phyloP scores from a whole-genome alignment of 2,329 filamentous ascomycete species.

The Fusarium sp. region DNA sequence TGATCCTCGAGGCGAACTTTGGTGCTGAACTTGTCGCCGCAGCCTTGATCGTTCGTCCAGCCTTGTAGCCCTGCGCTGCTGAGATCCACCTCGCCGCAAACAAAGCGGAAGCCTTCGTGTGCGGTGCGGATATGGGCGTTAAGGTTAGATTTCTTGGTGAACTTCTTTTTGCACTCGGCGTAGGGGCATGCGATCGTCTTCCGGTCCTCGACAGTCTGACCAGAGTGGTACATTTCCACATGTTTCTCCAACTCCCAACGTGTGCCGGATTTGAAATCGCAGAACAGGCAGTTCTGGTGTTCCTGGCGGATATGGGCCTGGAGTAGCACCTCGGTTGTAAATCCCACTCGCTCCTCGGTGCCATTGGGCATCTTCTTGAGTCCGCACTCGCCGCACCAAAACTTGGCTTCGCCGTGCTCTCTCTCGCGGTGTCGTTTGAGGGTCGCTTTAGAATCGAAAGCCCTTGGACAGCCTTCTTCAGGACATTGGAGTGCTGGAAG shows the following conservation, averaged over 20 bases:
- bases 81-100: slow-evolving; percentile 80
- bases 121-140: slow-evolving; percentile 81
- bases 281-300: slow-evolving; percentile 83
- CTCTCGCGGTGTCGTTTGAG: slow-evolving; percentile 78
- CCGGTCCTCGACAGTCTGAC: slow-evolving; percentile 69
- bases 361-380: slow-evolving; percentile 54
- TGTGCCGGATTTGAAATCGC: slow-evolving; percentile 75
- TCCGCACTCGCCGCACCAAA: slow-evolving; percentile 82
- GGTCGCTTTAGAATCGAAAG: slow-evolving; percentile 79
- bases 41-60: slow-evolving; percentile 77
- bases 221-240: slow-evolving; percentile 81
- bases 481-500: slow-evolving; percentile 79
- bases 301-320: slow-evolving; percentile 78
- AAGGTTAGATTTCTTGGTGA: slow-evolving; percentile 87
- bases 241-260: slow-evolving; percentile 79
- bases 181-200: slow-evolving; percentile 76
- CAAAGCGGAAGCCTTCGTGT: slow-evolving; percentile 81
- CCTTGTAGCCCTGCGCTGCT: slow-evolving; percentile 65
- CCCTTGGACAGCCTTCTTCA: slow-evolving; percentile 70
- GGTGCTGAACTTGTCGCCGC: slow-evolving; percentile 79
- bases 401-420: slow-evolving; percentile 76
- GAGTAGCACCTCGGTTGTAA: slow-evolving; percentile 78
- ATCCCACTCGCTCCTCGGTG: slow-evolving; percentile 64
- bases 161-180: slow-evolving; percentile 77
- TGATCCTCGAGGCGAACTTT: slow-evolving; percentile 88